Evolutionary conservation across 352 stramenopile genomes (phyloP), one percentile per base, ranked within the genome.

Genomic region (Globisporangium echinulatum): DNA sequence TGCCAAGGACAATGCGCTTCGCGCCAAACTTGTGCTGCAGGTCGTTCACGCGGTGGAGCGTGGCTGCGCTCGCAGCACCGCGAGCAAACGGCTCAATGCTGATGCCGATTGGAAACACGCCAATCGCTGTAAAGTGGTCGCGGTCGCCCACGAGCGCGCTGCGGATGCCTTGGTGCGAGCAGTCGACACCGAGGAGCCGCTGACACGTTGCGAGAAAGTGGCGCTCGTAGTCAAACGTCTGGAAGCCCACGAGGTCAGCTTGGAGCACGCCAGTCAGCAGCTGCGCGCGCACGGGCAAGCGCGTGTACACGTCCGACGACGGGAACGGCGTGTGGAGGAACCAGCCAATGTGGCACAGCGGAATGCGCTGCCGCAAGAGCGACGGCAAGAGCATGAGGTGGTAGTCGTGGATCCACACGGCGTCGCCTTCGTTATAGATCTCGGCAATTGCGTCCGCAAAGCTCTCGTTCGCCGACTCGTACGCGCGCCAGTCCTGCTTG

Each of bases 391-490:
- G 62, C 87, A 96, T 96, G 36, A 96, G 66, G 58, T 96, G 88
- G 66, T 96, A 96, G 74, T 96, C 88, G 67, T 96, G 87, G 15
- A 96, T 78, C 87, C 87, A 96, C 7, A 96, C 82, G 19, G 80
- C 74, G 66, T 96, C 87, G 68, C 85, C 87, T 75, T 94, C 84
- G 43, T 95, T 90, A 64, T 93, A 95, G 46, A 95, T 80, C 58
- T 92, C 84, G 9, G 77, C 80, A 14, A 95, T 90, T 2, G 86
- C 76, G 59, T 94, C 82, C 4, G 87, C 87, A 64, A 95, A 96
- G 60, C 74, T 82, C 59, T 88, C 78, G 59, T 96, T 96, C 5
- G 85, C 87, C 15, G 81, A 88, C 67, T 93, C 87, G 63, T 96
- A 96, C 2, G 85, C 87, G 39, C 86, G 72, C 87, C 87, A 96